Percentiles rank a stretch among this genome's conserved stretches.
phyloP scores from a whole-genome alignment of 148 eudicot species.

The Camellia japonica region DNA sequence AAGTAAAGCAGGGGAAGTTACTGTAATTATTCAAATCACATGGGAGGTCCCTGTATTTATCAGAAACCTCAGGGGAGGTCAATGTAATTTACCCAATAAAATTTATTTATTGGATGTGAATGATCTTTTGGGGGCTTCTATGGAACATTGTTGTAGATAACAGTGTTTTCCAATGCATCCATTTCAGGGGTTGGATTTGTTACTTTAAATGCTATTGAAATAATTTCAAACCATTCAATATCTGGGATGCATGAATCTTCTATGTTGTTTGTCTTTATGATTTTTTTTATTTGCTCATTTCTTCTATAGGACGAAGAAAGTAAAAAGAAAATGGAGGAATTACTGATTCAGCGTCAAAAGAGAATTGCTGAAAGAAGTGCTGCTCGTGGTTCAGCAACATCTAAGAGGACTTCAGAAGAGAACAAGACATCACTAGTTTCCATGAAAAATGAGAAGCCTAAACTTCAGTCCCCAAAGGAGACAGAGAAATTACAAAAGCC shows the following conservation, averaged over 20 bases:
- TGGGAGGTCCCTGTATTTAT: too few relatives aligned
- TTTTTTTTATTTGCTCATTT: not conserved
- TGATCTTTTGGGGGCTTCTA: not conserved
- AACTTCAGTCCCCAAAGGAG: slow-evolving; percentile 29
- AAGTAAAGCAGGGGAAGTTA: too few relatives aligned
- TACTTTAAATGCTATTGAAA: too few relatives aligned
- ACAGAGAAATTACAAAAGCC: slow-evolving; percentile 41
- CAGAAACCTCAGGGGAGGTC: too few relatives aligned
- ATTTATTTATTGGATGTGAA: not conserved
- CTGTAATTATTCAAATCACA: too few relatives aligned
- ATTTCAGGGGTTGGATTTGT: not conserved
- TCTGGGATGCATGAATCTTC: slow-evolving; percentile 3
- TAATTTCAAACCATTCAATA: not conserved
- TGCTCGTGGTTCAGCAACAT: slow-evolving; percentile 22
- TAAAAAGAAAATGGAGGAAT: slow-evolving; percentile 66
- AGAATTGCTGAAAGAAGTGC: slow-evolving; percentile 80
- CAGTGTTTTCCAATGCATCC: not conserved
- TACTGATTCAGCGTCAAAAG: slow-evolving; percentile 54
- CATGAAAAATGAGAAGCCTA: slow-evolving; percentile 34
- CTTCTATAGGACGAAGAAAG: slow-evolving; percentile 62
- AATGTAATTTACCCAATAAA: too few relatives aligned
- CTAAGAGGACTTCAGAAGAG: slow-evolving; percentile 33
- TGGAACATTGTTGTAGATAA: not conserved
- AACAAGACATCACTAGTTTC: slow-evolving; percentile 29
- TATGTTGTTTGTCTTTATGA: not conserved